A percentile compares a stretch with the other conserved stretches of the same genome.
Conservation (phyloP, 148 eudicot genomes). For the Agrostemma githago region DNA sequence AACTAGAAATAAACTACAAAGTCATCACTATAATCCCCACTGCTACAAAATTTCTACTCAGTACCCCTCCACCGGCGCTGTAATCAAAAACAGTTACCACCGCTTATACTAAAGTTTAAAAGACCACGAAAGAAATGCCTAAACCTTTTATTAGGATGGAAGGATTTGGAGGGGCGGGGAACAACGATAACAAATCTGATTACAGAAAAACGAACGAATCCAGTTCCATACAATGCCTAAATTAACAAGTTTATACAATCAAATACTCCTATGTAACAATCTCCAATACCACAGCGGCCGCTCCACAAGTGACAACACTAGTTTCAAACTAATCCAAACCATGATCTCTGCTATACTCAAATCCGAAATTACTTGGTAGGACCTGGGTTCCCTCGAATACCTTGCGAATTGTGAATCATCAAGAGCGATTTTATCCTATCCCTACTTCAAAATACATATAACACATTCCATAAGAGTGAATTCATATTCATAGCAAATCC, state of each 20-base stretch:
- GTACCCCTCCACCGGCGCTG: background rate
- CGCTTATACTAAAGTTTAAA: background rate
- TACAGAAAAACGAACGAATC: too few relatives aligned
- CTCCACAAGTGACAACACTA: background rate
- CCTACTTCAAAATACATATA: too few relatives aligned
- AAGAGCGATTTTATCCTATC: too few relatives aligned
- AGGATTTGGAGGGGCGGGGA: background rate
- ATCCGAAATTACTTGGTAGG: too few relatives aligned
- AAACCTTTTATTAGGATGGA: background rate
- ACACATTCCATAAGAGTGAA: too few relatives aligned
- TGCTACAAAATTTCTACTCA: background rate
- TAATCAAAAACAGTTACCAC: background rate
- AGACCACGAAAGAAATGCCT: background rate
- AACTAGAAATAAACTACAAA: background rate
- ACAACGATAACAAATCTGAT: background rate
- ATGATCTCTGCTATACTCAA: background rate
- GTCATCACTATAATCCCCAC: background rate
- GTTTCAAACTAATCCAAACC: slow-evolving; percentile 2
- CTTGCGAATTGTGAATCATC: too few relatives aligned
- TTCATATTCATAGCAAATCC: too few relatives aligned
- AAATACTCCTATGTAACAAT: too few relatives aligned
- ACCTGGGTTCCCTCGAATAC: too few relatives aligned
- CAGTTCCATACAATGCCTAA: background rate
- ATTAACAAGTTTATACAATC: background rate
- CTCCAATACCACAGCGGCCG: background rate